Evolutionary conservation across 2,329 filamentous ascomycete species (phyloP).

Genomic region (Claviceps sp.): DNA sequence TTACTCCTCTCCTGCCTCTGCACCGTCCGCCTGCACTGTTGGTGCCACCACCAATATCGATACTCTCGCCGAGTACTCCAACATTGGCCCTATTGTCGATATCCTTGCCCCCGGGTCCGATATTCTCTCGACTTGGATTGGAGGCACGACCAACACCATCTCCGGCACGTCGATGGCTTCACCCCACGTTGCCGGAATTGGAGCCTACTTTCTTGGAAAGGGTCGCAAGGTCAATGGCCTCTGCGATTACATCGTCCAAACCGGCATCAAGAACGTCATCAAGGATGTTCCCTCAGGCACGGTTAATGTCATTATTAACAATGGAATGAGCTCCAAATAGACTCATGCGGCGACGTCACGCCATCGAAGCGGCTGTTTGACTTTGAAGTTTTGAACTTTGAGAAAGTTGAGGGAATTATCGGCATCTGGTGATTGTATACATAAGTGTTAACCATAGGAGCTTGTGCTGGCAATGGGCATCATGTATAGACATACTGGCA

Average conservation of each 20-base stretch:
- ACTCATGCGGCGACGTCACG: too few relatives aligned
- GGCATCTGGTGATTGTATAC: too few relatives aligned
- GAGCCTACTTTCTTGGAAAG: constrained; percentile 31
- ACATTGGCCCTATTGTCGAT: constrained; percentile 33
- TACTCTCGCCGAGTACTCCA: constrained; percentile 31
- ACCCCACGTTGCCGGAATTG: constrained; percentile 27
- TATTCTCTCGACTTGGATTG: constrained; percentile 32
- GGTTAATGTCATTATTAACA: constrained; percentile 41
- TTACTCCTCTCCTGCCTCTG: constrained; percentile 31
- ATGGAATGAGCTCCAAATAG: constrained; percentile 14
- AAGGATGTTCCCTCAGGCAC: constrained; percentile 28
- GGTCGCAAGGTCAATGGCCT: constrained; percentile 30
- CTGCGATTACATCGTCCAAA: constrained; percentile 29
- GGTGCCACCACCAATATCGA: constrained; percentile 28
- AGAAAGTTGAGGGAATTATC: too few relatives aligned
- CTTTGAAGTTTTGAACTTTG: too few relatives aligned
- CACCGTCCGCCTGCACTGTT: constrained; percentile 33
- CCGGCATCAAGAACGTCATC: constrained; percentile 28
- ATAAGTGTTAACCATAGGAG: too few relatives aligned
- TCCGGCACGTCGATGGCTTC: constrained; percentile 30
- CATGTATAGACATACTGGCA: too few relatives aligned
- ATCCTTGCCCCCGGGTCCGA: constrained; percentile 34
- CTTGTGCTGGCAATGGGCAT: too few relatives aligned
- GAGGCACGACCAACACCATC: constrained; percentile 23
- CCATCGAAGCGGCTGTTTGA: too few relatives aligned